Base-by-base conservation (phyloP, 2,329 filamentous ascomycete genomes). In the Nothophaeocryptopus gaeumannii region DNA sequence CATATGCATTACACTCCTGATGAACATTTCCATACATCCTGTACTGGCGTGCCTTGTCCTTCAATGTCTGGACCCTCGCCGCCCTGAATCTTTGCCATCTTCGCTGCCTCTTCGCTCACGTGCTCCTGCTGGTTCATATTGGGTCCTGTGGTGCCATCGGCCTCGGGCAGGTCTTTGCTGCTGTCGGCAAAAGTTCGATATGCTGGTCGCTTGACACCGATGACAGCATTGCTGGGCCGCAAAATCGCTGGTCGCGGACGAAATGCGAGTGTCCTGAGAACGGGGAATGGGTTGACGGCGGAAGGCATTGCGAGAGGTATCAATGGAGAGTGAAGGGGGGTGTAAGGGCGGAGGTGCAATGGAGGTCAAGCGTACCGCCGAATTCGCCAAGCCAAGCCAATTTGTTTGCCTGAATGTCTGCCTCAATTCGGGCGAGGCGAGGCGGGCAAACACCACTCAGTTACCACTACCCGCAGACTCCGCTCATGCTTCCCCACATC, bases 31-130 rank as follows among this genome's bases (percentile, higher is more conserved):
- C 73, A 59, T 63, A 85, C 84, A 71, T 87, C 83, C 65, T 82
- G 76, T 56, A 87, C 77, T 7, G 83, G 82, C 42, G 83, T 83
- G 12, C 83, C 83, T 64, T 85, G 81, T 3, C 58, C 59, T 41
- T 79, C 76, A 32, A 86, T 62, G 62, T 87, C 83, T 14, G 83
- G 84, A 20, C 78, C 75, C 47, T 76, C 68, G 46, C 75, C 70
- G 46, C 82, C 80, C 61, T 74, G 80, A 20, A 81, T 78, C 61
- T 80, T 75, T 20, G 77, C 78, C 56, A 79, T 77, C 58, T 80
- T 78, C 34, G 78, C 78, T 30, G 83, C 82, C 66, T 88, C 83
- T 63, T 86, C 81, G 55, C 78, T 84, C 29, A 85, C 80, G 70
- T 82, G 77, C 36, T 79, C 78, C 45, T 83, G 68, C 29, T 74